Evolutionary conservation across 192 early-diverging fungal genomes (phyloP), one percentile per base, ranked within the genome.

Genomic region (Spinellus fusiger): DNA sequence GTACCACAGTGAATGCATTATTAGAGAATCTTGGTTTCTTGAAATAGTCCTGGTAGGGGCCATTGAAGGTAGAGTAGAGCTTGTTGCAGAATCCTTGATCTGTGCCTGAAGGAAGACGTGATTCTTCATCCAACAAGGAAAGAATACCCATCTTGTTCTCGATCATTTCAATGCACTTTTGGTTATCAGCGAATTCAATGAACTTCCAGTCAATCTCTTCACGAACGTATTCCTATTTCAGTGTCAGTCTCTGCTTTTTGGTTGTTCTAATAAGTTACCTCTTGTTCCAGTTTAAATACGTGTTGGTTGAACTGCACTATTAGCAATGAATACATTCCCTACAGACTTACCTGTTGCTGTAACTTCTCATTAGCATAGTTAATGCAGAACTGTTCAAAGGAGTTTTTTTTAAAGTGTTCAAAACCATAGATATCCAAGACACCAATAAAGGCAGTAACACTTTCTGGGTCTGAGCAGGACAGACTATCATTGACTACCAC

Each of bases 341-440:
- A 26, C 8, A 2, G 3, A 60, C 5, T 65, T 62, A 76, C 74
- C 60, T 78, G 91, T 75, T 98, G 95, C 75, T 99, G 97, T 56
- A 99, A 78, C 75, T 99, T 99, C 73, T 99, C 97, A 77, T 96
- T 96, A 61, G 94, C 89, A 70, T 90, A 92, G 73, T 93, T 91
- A 68, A 99, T 96, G 80, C 96, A 99, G 73, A 98, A 99, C 79
- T 99, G 96, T 80, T 99, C 96, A 64, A 99, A 99, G 12, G 95
- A 98, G 80, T 99, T 99, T 79, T 94, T 96, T 75, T 93, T 89
- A 73, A 99, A 99, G 71, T 99, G 95, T 75, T 99, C 96, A 68
- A 99, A 99, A 33, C 93, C 96, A 69, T 98, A 99, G 71, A 99
- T 99, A 85, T 99, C 96, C 52, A 99, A 77, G 5, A 99, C 96